Conservation (phyloP, 768 basidiomycete genomes). For the Auriscalpium orientale region DNA sequence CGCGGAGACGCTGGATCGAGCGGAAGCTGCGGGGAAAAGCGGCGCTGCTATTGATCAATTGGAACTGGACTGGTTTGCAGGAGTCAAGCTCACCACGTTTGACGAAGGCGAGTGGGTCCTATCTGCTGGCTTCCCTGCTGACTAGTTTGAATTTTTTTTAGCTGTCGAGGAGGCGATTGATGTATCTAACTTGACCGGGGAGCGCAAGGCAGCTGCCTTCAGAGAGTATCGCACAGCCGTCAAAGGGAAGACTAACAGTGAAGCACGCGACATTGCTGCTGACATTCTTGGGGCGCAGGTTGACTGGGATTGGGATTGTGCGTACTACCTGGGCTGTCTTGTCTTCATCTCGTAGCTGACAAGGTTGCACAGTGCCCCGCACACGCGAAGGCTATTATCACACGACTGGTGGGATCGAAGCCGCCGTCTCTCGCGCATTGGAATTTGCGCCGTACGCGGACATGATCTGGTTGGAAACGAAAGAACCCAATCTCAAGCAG, state of each 20-base stretch:
- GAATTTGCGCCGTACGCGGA: conserved; percentile 84
- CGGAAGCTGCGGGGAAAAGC: conserved; percentile 52
- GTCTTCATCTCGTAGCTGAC: neutral
- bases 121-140: neutral
- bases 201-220: conserved; percentile 48
- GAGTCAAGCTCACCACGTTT: conserved; percentile 71
- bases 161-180: conserved; percentile 55
- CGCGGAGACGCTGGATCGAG: conserved; percentile 63
- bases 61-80: conserved; percentile 68
- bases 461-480: conserved; percentile 90
- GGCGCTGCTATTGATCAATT: conserved; percentile 65
- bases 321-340: conserved; percentile 23
- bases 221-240: conserved; percentile 52
- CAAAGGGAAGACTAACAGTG: conserved; percentile 60
- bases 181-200: conserved; percentile 31
- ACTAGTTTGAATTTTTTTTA: conserved; percentile 19
- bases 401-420: conserved; percentile 72
- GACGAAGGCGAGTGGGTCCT: conserved; percentile 53
- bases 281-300: conserved; percentile 64
- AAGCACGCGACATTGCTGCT: conserved; percentile 65
- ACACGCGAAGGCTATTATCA: conserved; percentile 92
- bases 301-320: conserved; percentile 88
- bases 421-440: conserved; percentile 72
- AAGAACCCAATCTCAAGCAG: conserved; percentile 74
- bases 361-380: conserved; percentile 51